phyloP scores from a whole-genome alignment of 768 basidiomycete genomes.

The Lentinula aciculospora region DNA sequence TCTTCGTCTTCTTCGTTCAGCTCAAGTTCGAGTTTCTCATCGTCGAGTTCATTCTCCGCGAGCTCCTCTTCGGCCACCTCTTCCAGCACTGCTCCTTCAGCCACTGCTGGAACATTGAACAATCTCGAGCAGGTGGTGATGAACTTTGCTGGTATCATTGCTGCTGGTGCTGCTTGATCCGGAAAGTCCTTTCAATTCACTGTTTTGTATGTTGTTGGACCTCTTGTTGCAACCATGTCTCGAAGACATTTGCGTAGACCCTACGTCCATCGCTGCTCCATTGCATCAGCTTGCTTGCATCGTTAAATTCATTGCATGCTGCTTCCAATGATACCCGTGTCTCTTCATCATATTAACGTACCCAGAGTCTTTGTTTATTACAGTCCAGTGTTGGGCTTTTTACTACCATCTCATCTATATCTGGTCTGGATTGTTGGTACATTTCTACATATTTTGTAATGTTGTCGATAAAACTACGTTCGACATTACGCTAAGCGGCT shows the following conservation, averaged over 20 bases:
- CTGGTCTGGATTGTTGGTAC: not conserved
- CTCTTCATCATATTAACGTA: not conserved
- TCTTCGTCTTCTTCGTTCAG: not conserved
- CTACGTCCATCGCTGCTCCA: not conserved
- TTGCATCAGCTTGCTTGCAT: not conserved
- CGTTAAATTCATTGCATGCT: not conserved
- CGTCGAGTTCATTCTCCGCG: not conserved
- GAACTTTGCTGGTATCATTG: slow-evolving; percentile 5
- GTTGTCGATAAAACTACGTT: no score
- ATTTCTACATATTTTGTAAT: not conserved
- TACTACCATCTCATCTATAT: not conserved
- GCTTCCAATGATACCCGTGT: slow-evolving; percentile 1
- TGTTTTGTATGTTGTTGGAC: not conserved
- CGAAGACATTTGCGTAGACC: not conserved
- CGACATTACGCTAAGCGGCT: not conserved
- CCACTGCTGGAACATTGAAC: slow-evolving; percentile 1
- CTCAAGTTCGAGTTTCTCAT: slow-evolving; percentile 1
- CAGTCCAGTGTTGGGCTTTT: not conserved
- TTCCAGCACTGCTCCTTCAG: slow-evolving; percentile 4
- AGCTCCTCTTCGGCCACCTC: slow-evolving; percentile 1
- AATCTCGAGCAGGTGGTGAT: slow-evolving; percentile 6
- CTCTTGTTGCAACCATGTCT: not conserved
- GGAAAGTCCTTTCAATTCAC: not conserved
- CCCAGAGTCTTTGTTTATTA: not conserved
- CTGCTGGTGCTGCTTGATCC: not conserved